A percentile compares a stretch with the other conserved stretches of the same genome.
Evolutionary conservation across 2,329 filamentous ascomycete genomes (phyloP).

Genomic region (Raffaelea ambrosiae): DNA sequence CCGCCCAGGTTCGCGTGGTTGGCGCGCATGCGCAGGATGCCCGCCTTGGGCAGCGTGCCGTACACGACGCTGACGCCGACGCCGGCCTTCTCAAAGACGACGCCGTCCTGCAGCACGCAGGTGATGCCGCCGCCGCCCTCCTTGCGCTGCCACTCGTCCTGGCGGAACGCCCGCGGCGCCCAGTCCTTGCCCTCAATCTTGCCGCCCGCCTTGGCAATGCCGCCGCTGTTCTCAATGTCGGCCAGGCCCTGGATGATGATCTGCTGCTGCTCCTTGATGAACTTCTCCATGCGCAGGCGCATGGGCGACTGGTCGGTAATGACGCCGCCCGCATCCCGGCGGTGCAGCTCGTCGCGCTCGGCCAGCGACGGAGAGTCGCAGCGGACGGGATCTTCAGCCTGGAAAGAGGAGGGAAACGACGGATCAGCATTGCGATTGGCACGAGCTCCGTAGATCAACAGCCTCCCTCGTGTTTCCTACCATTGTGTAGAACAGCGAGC

Average conservation of each 20-base stretch:
- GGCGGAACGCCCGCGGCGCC: constrained; percentile 51
- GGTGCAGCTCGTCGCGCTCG: constrained; percentile 73
- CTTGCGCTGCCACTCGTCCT: constrained; percentile 80
- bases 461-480: neutral
- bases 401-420: neutral
- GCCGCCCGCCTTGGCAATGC: constrained; percentile 6
- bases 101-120: constrained; percentile 90
- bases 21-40: constrained; percentile 85
- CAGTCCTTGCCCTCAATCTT: constrained; percentile 5
- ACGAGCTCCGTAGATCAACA: neutral
- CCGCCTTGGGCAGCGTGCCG: constrained; percentile 75
- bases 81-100: constrained; percentile 95
- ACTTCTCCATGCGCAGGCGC: constrained; percentile 94
- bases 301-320: constrained; percentile 78
- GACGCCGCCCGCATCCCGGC: constrained; percentile 58
- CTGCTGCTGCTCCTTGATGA: constrained; percentile 88
- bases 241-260: constrained; percentile 79
- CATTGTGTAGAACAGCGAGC: neutral
- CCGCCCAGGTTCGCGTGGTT: constrained; percentile 82
- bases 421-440: neutral
- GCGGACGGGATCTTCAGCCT: constrained; percentile 35
- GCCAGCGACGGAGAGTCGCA: constrained; percentile 66
- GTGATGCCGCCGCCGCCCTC: constrained; percentile 90
- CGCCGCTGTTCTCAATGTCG: constrained; percentile 38
- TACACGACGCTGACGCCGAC: constrained; percentile 95